Conservation (phyloP, 495 filamentous ascomycete species). For the Hypoxylon lienhwacheense region DNA sequence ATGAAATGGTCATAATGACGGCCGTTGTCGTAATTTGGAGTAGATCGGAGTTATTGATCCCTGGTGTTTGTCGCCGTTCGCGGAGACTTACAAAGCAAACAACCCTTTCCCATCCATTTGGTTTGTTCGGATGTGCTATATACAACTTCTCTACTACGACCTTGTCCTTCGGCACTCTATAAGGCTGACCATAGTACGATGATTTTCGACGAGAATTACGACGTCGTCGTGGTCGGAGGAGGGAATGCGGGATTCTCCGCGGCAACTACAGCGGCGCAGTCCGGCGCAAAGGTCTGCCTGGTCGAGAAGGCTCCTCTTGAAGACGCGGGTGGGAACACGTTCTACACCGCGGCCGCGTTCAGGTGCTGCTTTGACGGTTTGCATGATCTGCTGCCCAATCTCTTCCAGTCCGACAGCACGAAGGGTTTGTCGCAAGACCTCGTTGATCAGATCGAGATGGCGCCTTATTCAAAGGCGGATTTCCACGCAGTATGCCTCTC, state of each 20-base stretch:
- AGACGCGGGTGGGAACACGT: constrained; percentile 61
- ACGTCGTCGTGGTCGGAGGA: constrained; percentile 58
- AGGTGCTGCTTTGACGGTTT: constrained; percentile 53
- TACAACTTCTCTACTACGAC: too few relatives aligned
- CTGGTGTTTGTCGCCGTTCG: background rate
- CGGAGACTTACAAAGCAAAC: too few relatives aligned
- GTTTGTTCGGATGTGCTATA: too few relatives aligned
- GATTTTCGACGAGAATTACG: constrained; percentile 37
- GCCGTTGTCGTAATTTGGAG: constrained; percentile 14
- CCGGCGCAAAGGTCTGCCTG: constrained; percentile 47
- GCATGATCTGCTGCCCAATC: constrained; percentile 45
- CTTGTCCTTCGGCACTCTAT: too few relatives aligned
- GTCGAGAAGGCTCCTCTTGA: constrained; percentile 56
- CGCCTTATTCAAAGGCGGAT: constrained; percentile 33
- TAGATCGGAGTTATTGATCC: background rate
- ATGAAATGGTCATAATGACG: too few relatives aligned
- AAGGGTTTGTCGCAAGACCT: constrained; percentile 45
- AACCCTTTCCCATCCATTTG: too few relatives aligned
- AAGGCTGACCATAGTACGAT: background rate
- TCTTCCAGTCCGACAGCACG: constrained; percentile 38
- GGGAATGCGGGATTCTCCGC: constrained; percentile 64
- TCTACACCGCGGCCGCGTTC: constrained; percentile 62
- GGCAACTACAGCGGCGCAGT: constrained; percentile 51
- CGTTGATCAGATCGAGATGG: constrained; percentile 46
- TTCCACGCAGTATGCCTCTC: constrained; percentile 27